Evolutionary conservation across 768 basidiomycete genomes (phyloP).

Genomic region (Pisolithus sp.): DNA sequence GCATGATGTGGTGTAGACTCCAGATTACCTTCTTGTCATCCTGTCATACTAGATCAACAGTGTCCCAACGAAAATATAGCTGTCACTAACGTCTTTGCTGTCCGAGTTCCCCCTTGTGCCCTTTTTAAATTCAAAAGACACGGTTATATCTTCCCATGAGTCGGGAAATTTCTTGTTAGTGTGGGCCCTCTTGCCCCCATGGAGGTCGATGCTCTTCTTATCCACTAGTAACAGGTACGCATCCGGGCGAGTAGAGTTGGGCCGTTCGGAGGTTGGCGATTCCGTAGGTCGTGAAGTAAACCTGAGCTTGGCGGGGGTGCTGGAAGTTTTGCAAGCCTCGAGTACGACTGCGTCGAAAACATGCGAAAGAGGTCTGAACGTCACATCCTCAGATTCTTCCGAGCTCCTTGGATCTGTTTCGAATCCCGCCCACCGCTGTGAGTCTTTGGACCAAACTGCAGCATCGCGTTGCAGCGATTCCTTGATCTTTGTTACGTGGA

Average conservation of each 20-base stretch:
- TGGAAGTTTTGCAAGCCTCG: not conserved
- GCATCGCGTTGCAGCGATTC: too few relatives aligned
- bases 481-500: too few relatives aligned
- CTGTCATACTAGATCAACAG: not conserved
- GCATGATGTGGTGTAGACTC: not conserved
- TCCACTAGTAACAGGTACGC: not conserved
- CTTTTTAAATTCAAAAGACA: slow-evolving; percentile 4
- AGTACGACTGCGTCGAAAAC: not conserved
- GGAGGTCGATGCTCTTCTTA: not conserved
- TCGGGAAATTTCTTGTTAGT: slow-evolving; percentile 10
- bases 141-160: slow-evolving; percentile 33
- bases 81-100: too few relatives aligned
- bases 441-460: too few relatives aligned
- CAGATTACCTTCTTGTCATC: not conserved
- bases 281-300: not conserved
- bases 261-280: not conserved
- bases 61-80: too few relatives aligned
- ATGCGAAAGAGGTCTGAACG: not conserved
- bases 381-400: too few relatives aligned
- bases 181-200: too few relatives aligned
- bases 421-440: too few relatives aligned
- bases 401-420: too few relatives aligned
- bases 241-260: not conserved
- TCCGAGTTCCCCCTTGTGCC: too few relatives aligned
- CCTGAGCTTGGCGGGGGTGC: not conserved